Evolutionary conservation across 805 yeast genomes (phyloP).

Genomic region (Dipodascus albidus): DNA sequence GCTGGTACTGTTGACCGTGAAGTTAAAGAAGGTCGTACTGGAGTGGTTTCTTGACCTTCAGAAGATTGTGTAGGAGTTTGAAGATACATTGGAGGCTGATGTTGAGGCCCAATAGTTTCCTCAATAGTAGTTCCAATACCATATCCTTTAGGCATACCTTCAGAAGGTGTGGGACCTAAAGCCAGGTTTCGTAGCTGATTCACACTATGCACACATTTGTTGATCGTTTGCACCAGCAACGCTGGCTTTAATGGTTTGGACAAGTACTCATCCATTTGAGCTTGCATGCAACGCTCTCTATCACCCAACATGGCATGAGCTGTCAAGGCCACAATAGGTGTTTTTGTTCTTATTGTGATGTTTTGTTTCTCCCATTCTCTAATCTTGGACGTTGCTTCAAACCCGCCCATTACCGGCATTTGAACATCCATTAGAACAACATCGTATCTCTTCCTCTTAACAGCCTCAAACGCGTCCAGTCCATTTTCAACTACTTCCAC

Average conservation of each 20-base stretch:
- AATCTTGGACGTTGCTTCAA: constrained; percentile 79
- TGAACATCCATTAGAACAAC: constrained; percentile 88
- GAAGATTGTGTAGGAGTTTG: background rate
- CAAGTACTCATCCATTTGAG: constrained; percentile 87
- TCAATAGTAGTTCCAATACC: constrained; percentile 1
- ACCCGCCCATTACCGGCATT: constrained; percentile 94
- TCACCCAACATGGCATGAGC: constrained; percentile 95
- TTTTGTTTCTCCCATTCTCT: constrained; percentile 80
- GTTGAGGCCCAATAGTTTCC: background rate
- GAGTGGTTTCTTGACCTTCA: background rate
- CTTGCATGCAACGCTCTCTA: constrained; percentile 72
- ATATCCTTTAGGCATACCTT: background rate
- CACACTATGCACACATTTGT: constrained; percentile 57
- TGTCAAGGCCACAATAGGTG: constrained; percentile 82
- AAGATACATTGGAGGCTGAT: background rate
- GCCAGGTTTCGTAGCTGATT: constrained; percentile 28
- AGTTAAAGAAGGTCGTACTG: background rate
- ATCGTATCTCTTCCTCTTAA: constrained; percentile 55
- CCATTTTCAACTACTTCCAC: constrained; percentile 85
- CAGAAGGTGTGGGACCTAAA: constrained; percentile 21
- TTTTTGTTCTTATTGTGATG: constrained; percentile 60
- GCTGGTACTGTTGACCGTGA: background rate
- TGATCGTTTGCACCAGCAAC: constrained; percentile 70
- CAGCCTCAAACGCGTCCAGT: constrained; percentile 67
- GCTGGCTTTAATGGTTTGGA: constrained; percentile 83